Percentiles rank a stretch among this genome's conserved stretches.
Evolutionary conservation across 2,329 filamentous ascomycete species (phyloP).

Genomic region (Fusarium nanum): DNA sequence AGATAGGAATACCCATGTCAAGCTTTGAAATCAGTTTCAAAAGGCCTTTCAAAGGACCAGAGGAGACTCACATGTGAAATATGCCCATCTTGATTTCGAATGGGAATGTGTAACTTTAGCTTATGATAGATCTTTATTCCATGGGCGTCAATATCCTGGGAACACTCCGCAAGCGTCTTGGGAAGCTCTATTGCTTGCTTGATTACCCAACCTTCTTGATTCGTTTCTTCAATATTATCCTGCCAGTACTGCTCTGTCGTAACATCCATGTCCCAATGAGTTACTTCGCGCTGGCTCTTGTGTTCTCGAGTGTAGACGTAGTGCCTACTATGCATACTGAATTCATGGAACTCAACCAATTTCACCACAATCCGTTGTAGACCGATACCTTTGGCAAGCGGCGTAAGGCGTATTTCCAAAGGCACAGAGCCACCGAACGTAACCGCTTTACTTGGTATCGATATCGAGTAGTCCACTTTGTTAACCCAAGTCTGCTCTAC

Average conservation of each 20-base stretch:
- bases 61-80: slow-evolving; percentile 76
- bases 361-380: slow-evolving; percentile 82
- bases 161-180: slow-evolving; percentile 80
- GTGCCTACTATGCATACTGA: slow-evolving; percentile 61
- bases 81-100: slow-evolving; percentile 94
- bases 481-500: slow-evolving; percentile 98
- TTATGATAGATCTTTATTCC: slow-evolving; percentile 94
- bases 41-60: neutral
- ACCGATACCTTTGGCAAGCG: slow-evolving; percentile 85
- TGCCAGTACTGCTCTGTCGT: slow-evolving; percentile 71
- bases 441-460: slow-evolving; percentile 90
- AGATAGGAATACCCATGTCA: slow-evolving; percentile 86
- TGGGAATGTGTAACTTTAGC: slow-evolving; percentile 86
- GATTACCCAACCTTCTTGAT: slow-evolving; percentile 72
- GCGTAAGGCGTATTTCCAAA: slow-evolving; percentile 86
- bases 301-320: slow-evolving; percentile 64
- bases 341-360: slow-evolving; percentile 81
- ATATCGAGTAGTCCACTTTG: slow-evolving; percentile 94
- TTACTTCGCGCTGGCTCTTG: slow-evolving; percentile 72
- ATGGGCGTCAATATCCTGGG: slow-evolving; percentile 87
- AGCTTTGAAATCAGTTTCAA: slow-evolving; percentile 61
- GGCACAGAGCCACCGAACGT: slow-evolving; percentile 89
- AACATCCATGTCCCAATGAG: slow-evolving; percentile 67
- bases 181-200: slow-evolving; percentile 76
- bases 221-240: slow-evolving; percentile 73